Base-by-base conservation (phyloP, 106 monocot genomes). In the Amphibolis antarctica region DNA sequence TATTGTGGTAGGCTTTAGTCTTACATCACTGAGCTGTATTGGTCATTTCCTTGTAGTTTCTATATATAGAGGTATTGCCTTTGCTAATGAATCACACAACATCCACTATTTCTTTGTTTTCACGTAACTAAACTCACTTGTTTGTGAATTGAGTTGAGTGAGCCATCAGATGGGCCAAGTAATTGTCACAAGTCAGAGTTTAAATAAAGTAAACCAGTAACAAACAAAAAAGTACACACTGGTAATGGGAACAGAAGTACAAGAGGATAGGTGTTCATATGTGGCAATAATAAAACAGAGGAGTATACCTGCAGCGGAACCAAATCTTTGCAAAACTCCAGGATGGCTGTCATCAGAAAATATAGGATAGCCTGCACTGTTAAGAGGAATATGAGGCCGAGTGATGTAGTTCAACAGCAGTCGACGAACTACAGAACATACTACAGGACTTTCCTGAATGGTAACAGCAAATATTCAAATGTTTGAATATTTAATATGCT, bases 281-380 rank as follows among this genome's bases (percentile, higher is more conserved):
- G 29, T 15, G 58, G 23, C 26, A 55, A 55, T 1, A 49, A 43
- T 1, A 44, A 63, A 44, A 5, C 0, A 54, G 3, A 69, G 4
- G 15, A 56, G 42, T 59, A 67, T 94, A 96, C 96, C 96, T 74
- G 90, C 90, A 26, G 74, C 96, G 72, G 90, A 96, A 74, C 96
- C 78, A 76, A 96, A 75, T 82, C 86, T 86, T 71, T 90, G 96
- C 36, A 96, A 65, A 64, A 90, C 96, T 66, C 89, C 89, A 77
- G 80, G 78, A 46, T 82, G 70, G 59, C 51, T 75, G 48, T 66
- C 75, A 42, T 84, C 84, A 68, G 86, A 74, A 51, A 78, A 81
- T 21, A 82, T 48, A 36, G 90, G 71, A 78, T 75, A 73, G 56
- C 59, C 49, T 60, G 81, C 72, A 66, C 55, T 70, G 65, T 57